Conservation (phyloP, 2,329 filamentous ascomycete genomes). For the Phaeosphaeriaceae sp. region DNA sequence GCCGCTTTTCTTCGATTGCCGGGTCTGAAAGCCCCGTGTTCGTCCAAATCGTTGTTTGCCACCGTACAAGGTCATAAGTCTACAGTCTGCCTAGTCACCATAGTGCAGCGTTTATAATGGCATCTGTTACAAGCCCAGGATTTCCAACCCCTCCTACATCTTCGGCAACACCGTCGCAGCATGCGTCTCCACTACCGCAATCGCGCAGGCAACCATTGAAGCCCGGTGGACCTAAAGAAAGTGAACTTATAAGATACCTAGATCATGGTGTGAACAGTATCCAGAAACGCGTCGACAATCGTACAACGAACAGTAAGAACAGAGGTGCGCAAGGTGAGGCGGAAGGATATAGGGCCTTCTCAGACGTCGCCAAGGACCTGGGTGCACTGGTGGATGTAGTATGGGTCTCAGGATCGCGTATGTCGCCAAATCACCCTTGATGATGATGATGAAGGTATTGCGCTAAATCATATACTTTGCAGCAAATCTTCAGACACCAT, state of each 20-base stretch:
- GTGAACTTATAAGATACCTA: constrained; percentile 62
- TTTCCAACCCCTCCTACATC: constrained; percentile 58
- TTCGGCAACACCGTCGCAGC: constrained; percentile 49
- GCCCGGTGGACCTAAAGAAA: constrained; percentile 65
- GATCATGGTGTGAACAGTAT: constrained; percentile 55
- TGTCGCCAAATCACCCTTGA: constrained; percentile 45
- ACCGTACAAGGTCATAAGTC: not conserved
- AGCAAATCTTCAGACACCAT: constrained; percentile 83
- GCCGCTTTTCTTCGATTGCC: not conserved
- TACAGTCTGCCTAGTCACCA: too few relatives aligned
- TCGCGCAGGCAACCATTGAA: constrained; percentile 60
- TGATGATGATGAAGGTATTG: not conserved
- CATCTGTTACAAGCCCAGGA: constrained; percentile 11
- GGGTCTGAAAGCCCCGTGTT: too few relatives aligned
- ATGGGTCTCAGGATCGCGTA: constrained; percentile 88
- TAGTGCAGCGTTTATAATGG: constrained; percentile 11
- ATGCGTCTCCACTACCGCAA: constrained; percentile 56
- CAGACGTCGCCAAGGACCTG: constrained; percentile 74
- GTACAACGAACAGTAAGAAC: constrained; percentile 54
- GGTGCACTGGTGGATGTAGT: constrained; percentile 78
- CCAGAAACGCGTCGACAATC: constrained; percentile 38
- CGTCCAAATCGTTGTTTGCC: too few relatives aligned
- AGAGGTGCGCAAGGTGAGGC: constrained; percentile 50
- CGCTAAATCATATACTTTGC: constrained; percentile 7
- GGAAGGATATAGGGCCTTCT: constrained; percentile 66